Conservation (phyloP, 2,329 filamentous ascomycete species). For the Phialocephala subalpina region DNA sequence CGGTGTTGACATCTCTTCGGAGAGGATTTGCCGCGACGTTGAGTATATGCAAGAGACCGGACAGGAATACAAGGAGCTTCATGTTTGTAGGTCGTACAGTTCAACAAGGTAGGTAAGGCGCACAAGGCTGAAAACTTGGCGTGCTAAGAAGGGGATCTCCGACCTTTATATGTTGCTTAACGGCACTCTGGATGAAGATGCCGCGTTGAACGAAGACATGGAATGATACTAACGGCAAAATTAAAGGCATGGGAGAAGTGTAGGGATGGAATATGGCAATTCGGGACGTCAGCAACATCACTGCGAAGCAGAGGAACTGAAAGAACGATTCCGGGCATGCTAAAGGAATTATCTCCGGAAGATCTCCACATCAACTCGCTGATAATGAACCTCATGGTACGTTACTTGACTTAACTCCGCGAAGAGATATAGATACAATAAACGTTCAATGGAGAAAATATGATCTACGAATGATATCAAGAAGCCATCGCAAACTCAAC, state of each 20-base stretch:
- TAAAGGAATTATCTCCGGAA: not conserved
- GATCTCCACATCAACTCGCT: not conserved
- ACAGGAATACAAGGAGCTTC: not conserved
- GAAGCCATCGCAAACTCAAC: not conserved
- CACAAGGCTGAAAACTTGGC: not conserved
- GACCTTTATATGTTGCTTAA: not conserved
- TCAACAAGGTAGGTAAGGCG: not conserved
- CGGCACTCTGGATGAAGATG: not conserved
- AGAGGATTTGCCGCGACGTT: not conserved
- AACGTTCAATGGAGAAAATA: not conserved
- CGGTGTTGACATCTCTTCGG: conserved; percentile 4
- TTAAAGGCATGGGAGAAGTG: not conserved
- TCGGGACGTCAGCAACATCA: not conserved
- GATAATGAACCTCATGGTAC: not conserved
- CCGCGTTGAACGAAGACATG: not conserved
- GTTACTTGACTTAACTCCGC: not conserved
- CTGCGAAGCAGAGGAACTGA: not conserved
- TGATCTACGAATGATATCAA: not conserved
- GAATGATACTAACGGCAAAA: not conserved
- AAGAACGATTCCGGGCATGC: not conserved
- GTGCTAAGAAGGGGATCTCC: not conserved
- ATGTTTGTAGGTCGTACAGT: not conserved
- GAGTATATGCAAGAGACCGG: not conserved
- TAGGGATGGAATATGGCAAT: not conserved
- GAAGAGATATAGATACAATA: not conserved